Base-by-base conservation (phyloP, 305 asterid genomes). In the Rubia peregrina region DNA sequence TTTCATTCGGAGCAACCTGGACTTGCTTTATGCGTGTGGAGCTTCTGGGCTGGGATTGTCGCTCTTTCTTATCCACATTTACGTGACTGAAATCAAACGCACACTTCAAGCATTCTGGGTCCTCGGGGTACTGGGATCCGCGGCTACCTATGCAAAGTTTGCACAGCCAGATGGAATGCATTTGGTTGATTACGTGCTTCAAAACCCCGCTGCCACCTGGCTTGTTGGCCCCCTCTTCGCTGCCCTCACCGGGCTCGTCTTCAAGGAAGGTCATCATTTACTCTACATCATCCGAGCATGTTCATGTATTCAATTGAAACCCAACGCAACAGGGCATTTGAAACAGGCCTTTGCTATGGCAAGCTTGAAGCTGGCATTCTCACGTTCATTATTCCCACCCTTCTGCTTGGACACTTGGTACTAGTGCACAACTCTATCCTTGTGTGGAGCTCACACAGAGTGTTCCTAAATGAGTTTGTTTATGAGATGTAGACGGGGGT, bases 361-460 rank as follows among this genome's bases (percentile, higher is more conserved):
- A 93, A 93, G 82, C 75, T 89, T 82, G 97, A 90, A 85, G 97
- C 97, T 70, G 93, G 87, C 59, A 42, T 82, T 40, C 75, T 91
- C 80, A 84, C 98, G 67, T 88, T 91, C 82, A 83, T 91, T 79
- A 88, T 94, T 71, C 98, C 98, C 41, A 73, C 91, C 1, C 79
- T 94, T 77, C 87, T 94, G 69, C 87, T 91, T 24, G 98, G 98
- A 24, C 96, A 88, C 84, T 81, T 94, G 96, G 97, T 90, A 88
- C 74, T 7, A 3, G 56, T 33, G 4, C 5, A 33, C 36, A 33
- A 33, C 36, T 33, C 36, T 33, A 4, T 33, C 36, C 36, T 26
- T 26, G 30, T 26, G 30, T 26, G 30, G 30, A 38, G 38, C 38
- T 33, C 38, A 0, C 3, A 4, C 38, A 33, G 5, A n/a, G 1